A percentile compares a stretch with the other conserved stretches of the same genome.
Conservation (phyloP, 2,329 filamentous ascomycete genomes). For the Sclerotinia borealis region DNA sequence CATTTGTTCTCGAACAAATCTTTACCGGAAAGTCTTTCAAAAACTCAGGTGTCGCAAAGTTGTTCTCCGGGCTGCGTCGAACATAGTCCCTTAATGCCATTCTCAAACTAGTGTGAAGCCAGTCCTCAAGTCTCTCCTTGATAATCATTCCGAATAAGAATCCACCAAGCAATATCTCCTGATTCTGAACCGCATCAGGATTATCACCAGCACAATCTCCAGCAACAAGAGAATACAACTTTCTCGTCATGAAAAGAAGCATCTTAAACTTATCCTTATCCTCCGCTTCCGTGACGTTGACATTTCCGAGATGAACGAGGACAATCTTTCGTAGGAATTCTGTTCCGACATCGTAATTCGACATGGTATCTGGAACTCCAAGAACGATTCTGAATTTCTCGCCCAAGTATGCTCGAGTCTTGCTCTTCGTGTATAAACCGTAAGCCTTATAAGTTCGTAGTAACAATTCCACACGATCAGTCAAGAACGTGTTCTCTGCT, state of each 20-base stretch:
- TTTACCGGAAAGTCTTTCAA: slow-evolving; percentile 70
- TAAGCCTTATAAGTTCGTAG: slow-evolving; percentile 92
- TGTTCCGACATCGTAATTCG: slow-evolving; percentile 81
- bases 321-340: slow-evolving; percentile 89
- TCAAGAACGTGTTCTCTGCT: slow-evolving; percentile 83
- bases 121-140: slow-evolving; percentile 91
- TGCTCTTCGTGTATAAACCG: slow-evolving; percentile 70
- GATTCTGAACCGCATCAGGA: slow-evolving; percentile 92
- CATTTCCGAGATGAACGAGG: slow-evolving; percentile 82
- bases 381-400: slow-evolving; percentile 87
- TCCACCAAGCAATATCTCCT: slow-evolving; percentile 88
- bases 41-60: slow-evolving; percentile 75
- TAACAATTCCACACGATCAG: slow-evolving; percentile 86
- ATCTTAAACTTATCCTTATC: slow-evolving; percentile 90
- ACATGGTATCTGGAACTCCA: slow-evolving; percentile 74
- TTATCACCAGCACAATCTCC: slow-evolving; percentile 93
- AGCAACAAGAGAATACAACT: slow-evolving; percentile 87
- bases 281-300: slow-evolving; percentile 75
- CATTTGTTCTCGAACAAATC: slow-evolving; percentile 76
- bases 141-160: slow-evolving; percentile 93
- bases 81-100: slow-evolving; percentile 51
- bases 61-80: slow-evolving; percentile 51
- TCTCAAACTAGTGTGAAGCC: slow-evolving; percentile 55
- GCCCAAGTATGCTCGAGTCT: slow-evolving; percentile 81
- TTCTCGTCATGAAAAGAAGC: slow-evolving; percentile 92